phyloP scores from a whole-genome alignment of 1,284 basidiomycete species.

The Leccinum subrobustum region DNA sequence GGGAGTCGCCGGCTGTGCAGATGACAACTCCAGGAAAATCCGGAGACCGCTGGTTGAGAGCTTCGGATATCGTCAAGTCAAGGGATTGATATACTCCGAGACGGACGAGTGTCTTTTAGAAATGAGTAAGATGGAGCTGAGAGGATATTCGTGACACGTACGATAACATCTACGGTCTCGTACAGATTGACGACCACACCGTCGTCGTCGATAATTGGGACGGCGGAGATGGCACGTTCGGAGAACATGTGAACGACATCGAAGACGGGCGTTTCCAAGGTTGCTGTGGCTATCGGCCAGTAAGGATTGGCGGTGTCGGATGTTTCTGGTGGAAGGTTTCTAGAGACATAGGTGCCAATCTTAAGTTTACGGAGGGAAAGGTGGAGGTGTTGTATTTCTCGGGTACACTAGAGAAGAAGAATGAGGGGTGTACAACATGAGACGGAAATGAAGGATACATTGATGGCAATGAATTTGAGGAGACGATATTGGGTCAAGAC shows the following conservation, averaged over 20 bases:
- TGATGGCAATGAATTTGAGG: slow-evolving; percentile 98
- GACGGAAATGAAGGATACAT: slow-evolving; percentile 56
- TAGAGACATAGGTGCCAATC: slow-evolving; percentile 90
- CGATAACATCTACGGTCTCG: slow-evolving; percentile 98
- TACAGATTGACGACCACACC: slow-evolving; percentile 97
- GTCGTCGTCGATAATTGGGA: slow-evolving; percentile 92
- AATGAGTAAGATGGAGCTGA: slow-evolving; percentile 7
- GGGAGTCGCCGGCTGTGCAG: slow-evolving; percentile 90
- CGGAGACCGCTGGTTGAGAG: slow-evolving; percentile 84
- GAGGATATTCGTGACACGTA: slow-evolving; percentile 43
- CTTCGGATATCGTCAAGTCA: slow-evolving; percentile 93
- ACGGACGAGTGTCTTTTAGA: slow-evolving; percentile 85
- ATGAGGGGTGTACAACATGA: slow-evolving; percentile 10
- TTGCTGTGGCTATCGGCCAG: slow-evolving; percentile 92
- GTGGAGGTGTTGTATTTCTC: slow-evolving; percentile 76
- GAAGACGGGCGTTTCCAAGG: slow-evolving; percentile 89
- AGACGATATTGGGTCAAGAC: slow-evolving; percentile 98
- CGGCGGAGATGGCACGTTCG: slow-evolving; percentile 92
- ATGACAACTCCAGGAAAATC: slow-evolving; percentile 98
- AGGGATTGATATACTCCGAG: slow-evolving; percentile 92
- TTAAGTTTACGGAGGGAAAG: slow-evolving; percentile 82
- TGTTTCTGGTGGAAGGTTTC: slow-evolving; percentile 39
- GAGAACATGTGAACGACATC: slow-evolving; percentile 99
- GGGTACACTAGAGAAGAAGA: slow-evolving; percentile 51
- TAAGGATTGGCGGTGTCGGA: slow-evolving; percentile 65